Percentiles rank a stretch among this genome's conserved stretches.
Conservation (phyloP, 768 basidiomycete genomes). For the Pluteus cervinus region DNA sequence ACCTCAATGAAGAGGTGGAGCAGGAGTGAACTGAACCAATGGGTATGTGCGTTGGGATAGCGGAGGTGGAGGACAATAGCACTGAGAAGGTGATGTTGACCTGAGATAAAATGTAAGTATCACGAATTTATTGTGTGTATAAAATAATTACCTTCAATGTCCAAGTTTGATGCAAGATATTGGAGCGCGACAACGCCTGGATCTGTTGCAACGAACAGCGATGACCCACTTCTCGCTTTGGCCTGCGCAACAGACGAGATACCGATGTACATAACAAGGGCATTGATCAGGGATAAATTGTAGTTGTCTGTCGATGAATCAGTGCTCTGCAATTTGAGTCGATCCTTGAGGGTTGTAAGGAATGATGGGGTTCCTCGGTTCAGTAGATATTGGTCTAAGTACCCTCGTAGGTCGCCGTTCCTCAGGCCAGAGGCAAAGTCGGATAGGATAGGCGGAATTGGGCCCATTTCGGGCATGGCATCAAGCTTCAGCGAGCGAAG, state of each 20-base stretch:
- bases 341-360: conserved; percentile 74
- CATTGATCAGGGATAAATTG: conserved; percentile 87
- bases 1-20: conserved; percentile 83
- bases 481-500: conserved; percentile 71
- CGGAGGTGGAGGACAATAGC: conserved; percentile 93
- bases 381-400: conserved; percentile 83
- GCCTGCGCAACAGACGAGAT: conserved; percentile 87
- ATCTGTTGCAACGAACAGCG: conserved; percentile 75
- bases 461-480: conserved; percentile 82
- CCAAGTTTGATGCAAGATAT: conserved; percentile 77
- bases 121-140: neutral
- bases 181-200: conserved; percentile 82
- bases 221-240: conserved; percentile 77
- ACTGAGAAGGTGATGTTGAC: conserved; percentile 91
- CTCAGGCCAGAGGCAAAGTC: conserved; percentile 86
- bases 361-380: conserved; percentile 67
- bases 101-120: conserved; percentile 30
- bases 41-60: conserved; percentile 97
- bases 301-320: conserved; percentile 56
- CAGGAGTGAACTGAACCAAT: conserved; percentile 93
- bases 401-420: conserved; percentile 68
- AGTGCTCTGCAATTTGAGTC: conserved; percentile 47
- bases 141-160: conserved; percentile 74
- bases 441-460: conserved; percentile 84
- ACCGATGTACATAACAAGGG: conserved; percentile 95